Evolutionary conservation across 305 asterid species (phyloP).

Genomic region (Lippia alba): DNA sequence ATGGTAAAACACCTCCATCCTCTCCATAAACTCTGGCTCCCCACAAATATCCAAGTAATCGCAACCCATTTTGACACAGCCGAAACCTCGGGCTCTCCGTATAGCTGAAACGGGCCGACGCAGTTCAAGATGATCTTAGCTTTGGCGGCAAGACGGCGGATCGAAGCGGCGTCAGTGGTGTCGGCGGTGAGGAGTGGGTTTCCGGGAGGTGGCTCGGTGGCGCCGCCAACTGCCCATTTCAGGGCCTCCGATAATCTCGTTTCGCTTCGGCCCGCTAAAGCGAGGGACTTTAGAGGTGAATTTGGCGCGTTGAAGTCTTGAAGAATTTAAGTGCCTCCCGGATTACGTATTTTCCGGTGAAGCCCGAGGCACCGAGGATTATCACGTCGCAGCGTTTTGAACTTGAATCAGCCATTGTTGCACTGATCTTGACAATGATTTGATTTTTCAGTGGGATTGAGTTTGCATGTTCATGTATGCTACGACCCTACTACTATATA

Average conservation of each 20-base stretch:
- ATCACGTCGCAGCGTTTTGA: constrained; percentile 52
- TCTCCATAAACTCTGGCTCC: constrained; percentile 97
- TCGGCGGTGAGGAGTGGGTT: constrained; percentile 80
- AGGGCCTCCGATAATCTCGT: constrained; percentile 65
- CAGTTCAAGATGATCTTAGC: constrained; percentile 69
- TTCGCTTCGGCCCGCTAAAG: constrained; percentile 82
- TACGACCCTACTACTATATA: no score
- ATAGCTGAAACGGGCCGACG: constrained; percentile 87
- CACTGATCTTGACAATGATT: not conserved
- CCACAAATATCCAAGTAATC: constrained; percentile 91
- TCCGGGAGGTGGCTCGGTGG: constrained; percentile 53
- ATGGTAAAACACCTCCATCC: constrained; percentile 65
- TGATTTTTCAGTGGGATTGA: no score
- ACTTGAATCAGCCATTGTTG: not conserved
- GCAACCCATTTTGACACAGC: constrained; percentile 86
- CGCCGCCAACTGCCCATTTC: constrained; percentile 64
- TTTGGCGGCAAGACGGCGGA: constrained; percentile 63
- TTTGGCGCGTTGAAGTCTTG: constrained; percentile 60
- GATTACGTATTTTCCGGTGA: constrained; percentile 86
- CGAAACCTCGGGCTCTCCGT: constrained; percentile 79
- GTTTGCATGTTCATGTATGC: no score
- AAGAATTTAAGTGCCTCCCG: constrained; percentile 89
- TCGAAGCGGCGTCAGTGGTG: constrained; percentile 64
- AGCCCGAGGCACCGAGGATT: constrained; percentile 90
- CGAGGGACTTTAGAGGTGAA: constrained; percentile 76